Evolutionary conservation across 306 rosid genomes (phyloP), one percentile per base, ranked within the genome.

Genomic region (Datisca glomerata): DNA sequence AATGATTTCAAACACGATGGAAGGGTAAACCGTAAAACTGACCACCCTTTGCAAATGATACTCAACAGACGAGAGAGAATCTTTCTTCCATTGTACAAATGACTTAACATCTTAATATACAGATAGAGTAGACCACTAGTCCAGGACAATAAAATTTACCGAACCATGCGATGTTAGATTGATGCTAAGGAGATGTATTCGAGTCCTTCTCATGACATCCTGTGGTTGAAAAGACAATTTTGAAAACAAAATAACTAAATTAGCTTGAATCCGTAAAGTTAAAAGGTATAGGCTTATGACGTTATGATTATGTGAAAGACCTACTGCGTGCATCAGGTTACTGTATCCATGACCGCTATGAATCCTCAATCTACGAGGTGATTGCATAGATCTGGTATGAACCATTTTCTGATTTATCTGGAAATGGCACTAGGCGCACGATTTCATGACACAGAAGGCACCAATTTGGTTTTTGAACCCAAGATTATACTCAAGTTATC

Each of bases 111-210:
- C 19, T 5, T 45, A 46, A n/a, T n/a, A n/a, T n/a, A n/a, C n/a
- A n/a, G n/a, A n/a, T n/a, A 49, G 18, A 18, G 19, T 17, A 33
- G 9, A 40, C 4, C 13, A 8, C 14, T 32, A 31, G 16, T 10
- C 13, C 22, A 18, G 21, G 23, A 15, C 20, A 43, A 23, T 38
- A 8, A 22, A 49, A 47, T 13, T 51, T 83, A 89, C 95, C 95
- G 80, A 62, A 60, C 57, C 56, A 43, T 66, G 56, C 2, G 80
- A 72, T 19, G 80, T 63, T 56, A 76, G 70, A 64, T 70, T 75
- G 57, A 73, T 19, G 41, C 79, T 60, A 45, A 70, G 67, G 56
- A 66, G 57, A 62, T 68, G 82, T 7, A 65, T 61, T 41, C 76
- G 76, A 47, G 70, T 56, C 71, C 66, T 73, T 49, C 62, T 70